Conservation (phyloP, 2,329 filamentous ascomycete genomes). For the Arthrobotrys entomopaga region DNA sequence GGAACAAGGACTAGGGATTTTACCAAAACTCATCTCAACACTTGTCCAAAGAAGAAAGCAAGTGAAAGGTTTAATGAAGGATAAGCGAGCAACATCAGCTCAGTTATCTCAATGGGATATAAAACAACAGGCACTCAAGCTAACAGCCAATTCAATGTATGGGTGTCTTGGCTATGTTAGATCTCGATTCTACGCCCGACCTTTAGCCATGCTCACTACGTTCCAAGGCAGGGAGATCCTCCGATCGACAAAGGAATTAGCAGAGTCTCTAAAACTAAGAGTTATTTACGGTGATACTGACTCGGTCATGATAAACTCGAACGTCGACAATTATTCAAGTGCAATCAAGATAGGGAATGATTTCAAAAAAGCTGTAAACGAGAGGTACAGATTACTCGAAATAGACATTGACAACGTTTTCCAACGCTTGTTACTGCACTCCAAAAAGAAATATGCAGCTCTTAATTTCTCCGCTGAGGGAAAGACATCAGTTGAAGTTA, state of each 20-base stretch:
- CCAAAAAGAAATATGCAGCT: constrained; percentile 99
- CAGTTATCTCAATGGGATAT: constrained; percentile 96
- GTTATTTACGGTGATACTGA: constrained; percentile 99
- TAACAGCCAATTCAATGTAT: constrained; percentile 99
- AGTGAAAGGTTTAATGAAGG: constrained; percentile 97
- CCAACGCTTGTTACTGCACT: constrained; percentile 88
- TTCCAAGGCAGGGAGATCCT: constrained; percentile 98
- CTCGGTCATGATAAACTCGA: constrained; percentile 99
- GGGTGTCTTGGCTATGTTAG: constrained; percentile 96
- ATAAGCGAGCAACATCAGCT: constrained; percentile 83
- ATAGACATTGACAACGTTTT: constrained; percentile 99
- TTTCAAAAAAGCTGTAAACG: constrained; percentile 95
- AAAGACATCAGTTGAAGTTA: constrained; percentile 96
- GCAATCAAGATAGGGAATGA: constrained; percentile 91
- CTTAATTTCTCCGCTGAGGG: constrained; percentile 93
- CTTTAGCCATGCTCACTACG: constrained; percentile 92
- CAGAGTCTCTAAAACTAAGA: constrained; percentile 87
- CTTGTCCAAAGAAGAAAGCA: constrained; percentile 87
- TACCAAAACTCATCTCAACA: constrained; percentile 89
- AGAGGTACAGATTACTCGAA: constrained; percentile 88
- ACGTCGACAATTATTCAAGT: constrained; percentile 90
- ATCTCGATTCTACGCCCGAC: constrained; percentile 95
- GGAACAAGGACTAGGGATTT: constrained; percentile 81
- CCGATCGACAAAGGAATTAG: constrained; percentile 92
- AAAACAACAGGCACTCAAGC: constrained; percentile 93